Evolutionary conservation across 345 rosid species (phyloP).

Genomic region (Populus simonii): DNA sequence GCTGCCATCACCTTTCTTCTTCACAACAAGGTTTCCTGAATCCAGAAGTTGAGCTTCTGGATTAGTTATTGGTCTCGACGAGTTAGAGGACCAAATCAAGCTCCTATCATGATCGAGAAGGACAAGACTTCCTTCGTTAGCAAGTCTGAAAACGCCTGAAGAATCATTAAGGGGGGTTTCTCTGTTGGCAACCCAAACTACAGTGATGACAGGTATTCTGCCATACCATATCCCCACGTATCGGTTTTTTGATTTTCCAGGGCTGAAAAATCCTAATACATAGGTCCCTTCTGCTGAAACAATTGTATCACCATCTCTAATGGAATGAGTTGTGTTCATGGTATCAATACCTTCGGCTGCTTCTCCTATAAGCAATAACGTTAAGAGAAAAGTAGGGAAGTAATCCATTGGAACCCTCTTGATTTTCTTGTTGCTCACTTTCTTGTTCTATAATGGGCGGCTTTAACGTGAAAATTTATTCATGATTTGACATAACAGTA

Average conservation of each 20-base stretch:
- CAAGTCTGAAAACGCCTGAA: neutral
- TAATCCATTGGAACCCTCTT: neutral
- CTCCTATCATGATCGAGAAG: neutral
- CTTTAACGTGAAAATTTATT: neutral
- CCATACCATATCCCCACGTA: neutral
- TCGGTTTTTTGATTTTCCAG: neutral
- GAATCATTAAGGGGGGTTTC: neutral
- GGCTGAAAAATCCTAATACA: neutral
- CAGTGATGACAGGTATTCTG: neutral
- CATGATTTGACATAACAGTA: neutral
- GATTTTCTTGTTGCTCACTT: neutral
- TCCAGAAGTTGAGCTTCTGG: neutral
- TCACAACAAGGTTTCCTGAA: constrained; percentile 1
- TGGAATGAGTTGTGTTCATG: neutral
- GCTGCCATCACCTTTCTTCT: neutral
- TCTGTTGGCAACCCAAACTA: neutral
- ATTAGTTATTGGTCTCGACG: neutral
- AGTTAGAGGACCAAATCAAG: neutral
- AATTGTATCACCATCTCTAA: neutral
- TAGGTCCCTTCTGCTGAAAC: neutral
- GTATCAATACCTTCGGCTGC: neutral
- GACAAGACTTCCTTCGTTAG: neutral
- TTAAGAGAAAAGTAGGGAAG: neutral
- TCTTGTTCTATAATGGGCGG: neutral
- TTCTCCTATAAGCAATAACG: neutral